Conservation (phyloP, 306 rosid species). For the Fagus crenata region DNA sequence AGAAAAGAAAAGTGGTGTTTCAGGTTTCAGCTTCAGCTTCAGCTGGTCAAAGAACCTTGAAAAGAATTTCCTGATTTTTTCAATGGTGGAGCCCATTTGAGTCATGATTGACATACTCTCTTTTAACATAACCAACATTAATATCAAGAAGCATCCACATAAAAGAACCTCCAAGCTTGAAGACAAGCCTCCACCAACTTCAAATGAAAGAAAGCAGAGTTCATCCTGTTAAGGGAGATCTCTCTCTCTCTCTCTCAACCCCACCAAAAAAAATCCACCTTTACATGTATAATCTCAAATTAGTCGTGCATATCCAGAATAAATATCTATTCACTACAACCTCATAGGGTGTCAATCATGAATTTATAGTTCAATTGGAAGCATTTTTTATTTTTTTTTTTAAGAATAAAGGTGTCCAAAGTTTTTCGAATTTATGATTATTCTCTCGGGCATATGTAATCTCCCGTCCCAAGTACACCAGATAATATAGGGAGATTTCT, state of each 20-base stretch:
- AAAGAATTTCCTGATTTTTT: conserved; percentile 33
- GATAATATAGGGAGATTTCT: too few species aligned
- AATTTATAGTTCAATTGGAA: background rate
- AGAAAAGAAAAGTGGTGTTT: conserved; percentile 2
- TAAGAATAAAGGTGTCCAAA: too few species aligned
- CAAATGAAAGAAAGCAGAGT: conserved; percentile 24
- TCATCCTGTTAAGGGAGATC: conserved; percentile 24
- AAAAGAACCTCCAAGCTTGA: conserved; percentile 31
- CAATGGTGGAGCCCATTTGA: conserved; percentile 48
- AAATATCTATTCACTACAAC: too few species aligned
- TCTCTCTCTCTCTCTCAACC: background rate
- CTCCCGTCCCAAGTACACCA: too few species aligned
- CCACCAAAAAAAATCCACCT: too few species aligned
- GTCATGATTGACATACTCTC: conserved; percentile 33
- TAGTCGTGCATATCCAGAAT: too few species aligned
- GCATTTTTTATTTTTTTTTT: too few species aligned
- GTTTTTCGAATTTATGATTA: too few species aligned
- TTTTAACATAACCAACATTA: conserved; percentile 24
- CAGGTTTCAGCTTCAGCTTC: conserved; percentile 41
- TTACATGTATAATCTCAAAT: too few species aligned
- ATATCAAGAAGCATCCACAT: conserved; percentile 32
- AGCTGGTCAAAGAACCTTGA: conserved; percentile 54
- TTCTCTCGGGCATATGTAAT: too few species aligned
- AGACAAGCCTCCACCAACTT: conserved; percentile 20
- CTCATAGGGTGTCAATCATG: background rate